Percentiles rank a stretch among this genome's conserved stretches.
Conservation (phyloP, 441 rosid genomes). For the Cnidoscolus chayamansa region DNA sequence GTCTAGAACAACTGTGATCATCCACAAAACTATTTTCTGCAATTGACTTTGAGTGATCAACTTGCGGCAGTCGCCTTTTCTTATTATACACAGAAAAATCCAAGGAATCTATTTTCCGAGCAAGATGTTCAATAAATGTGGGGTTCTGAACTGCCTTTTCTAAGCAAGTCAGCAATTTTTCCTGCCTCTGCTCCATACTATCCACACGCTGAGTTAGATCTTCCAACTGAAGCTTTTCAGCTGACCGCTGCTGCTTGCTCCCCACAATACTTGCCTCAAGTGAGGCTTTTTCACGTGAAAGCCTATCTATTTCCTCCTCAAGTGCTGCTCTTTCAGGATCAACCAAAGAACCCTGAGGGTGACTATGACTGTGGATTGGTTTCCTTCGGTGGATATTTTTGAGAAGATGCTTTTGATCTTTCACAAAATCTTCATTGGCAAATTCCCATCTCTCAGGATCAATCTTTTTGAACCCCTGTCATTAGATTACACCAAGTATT, state of each 20-base stretch:
- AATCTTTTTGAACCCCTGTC: conserved; percentile 83
- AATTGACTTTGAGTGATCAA: conserved; percentile 47
- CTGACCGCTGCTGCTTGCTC: conserved; percentile 49
- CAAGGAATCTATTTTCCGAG: conserved; percentile 59
- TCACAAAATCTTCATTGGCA: conserved; percentile 76
- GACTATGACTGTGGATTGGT: conserved; percentile 90
- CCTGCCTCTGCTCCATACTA: conserved; percentile 69
- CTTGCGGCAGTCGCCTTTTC: conserved; percentile 72
- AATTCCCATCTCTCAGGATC: conserved; percentile 97
- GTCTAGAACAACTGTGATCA: conserved; percentile 53
- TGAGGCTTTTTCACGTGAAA: conserved; percentile 56
- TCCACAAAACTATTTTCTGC: conserved; percentile 56
- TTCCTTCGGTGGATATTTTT: conserved; percentile 85
- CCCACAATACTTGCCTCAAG: conserved; percentile 58
- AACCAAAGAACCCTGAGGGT: conserved; percentile 45
- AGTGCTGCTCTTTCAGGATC: conserved; percentile 70
- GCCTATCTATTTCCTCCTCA: conserved; percentile 68
- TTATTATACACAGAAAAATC: conserved; percentile 70
- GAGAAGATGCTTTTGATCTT: conserved; percentile 85
- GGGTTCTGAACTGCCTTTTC: conserved; percentile 57
- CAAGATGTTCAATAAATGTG: conserved; percentile 52
- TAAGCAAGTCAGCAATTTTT: conserved; percentile 45
- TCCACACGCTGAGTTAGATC: conserved; percentile 51
- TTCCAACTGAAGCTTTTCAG: conserved; percentile 51
- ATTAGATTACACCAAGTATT: conserved; percentile 17